Percentiles rank a stretch among this genome's conserved stretches.
phyloP scores from a whole-genome alignment of 768 basidiomycete genomes.

The Pleurotus ostreatus region DNA sequence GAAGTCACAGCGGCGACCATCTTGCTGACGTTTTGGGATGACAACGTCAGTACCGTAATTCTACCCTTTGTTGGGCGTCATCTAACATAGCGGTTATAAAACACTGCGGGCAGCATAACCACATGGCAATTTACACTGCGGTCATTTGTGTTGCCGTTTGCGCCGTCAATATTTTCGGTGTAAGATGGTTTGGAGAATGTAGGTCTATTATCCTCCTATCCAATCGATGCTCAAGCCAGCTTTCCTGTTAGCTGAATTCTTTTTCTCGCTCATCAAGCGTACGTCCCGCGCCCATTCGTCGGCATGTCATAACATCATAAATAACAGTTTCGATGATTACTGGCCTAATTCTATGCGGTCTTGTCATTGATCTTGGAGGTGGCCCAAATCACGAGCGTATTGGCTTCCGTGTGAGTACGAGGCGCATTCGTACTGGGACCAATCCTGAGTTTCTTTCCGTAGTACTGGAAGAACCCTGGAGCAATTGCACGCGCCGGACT shows the following conservation, averaged over 20 bases:
- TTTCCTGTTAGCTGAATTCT: conserved; percentile 48
- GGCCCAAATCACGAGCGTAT: conserved; percentile 63
- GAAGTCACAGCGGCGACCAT: conserved; percentile 73
- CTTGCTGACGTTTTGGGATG: conserved; percentile 71
- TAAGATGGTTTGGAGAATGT: conserved; percentile 34
- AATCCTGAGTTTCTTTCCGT: neutral
- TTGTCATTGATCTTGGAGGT: conserved; percentile 75
- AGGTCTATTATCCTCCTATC: conserved; percentile 7
- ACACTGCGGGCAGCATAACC: conserved; percentile 31
- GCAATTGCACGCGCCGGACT: conserved; percentile 38
- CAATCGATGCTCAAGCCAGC: neutral
- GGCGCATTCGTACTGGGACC: too few species aligned
- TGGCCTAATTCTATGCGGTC: conserved; percentile 51
- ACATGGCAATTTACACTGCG: conserved; percentile 54
- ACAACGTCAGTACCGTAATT: conserved; percentile 34
- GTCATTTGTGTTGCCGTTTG: conserved; percentile 55
- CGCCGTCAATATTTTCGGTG: conserved; percentile 66
- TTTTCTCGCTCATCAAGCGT: conserved; percentile 64
- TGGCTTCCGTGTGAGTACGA: conserved; percentile 46
- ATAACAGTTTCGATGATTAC: conserved; percentile 49
- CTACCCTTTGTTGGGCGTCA: neutral
- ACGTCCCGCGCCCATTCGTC: conserved; percentile 12
- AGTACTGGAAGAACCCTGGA: conserved; percentile 76
- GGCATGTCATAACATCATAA: too few species aligned
- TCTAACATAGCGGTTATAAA: neutral